Conservation (phyloP, 2,329 filamentous ascomycete species). For the Epichloe sp. region DNA sequence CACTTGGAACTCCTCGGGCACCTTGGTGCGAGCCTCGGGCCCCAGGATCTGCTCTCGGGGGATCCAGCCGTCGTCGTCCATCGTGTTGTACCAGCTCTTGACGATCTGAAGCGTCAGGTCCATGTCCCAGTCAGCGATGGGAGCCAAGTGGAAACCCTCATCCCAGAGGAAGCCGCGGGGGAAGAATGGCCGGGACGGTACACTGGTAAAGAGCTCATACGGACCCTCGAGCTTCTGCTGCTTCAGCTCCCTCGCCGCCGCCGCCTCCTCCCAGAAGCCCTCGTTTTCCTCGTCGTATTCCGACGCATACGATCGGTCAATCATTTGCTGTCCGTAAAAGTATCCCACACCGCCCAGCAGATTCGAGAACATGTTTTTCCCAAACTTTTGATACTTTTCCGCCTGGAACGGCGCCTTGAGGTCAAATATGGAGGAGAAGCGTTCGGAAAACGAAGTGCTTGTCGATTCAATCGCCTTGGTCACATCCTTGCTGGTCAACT, state of each 20-base stretch:
- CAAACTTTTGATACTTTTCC: constrained; percentile 64
- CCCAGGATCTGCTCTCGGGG: constrained; percentile 92
- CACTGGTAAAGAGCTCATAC: constrained; percentile 77
- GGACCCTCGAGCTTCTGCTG: constrained; percentile 64
- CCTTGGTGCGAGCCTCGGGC: constrained; percentile 82
- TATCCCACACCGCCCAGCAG: constrained; percentile 88
- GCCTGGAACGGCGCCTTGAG: constrained; percentile 64
- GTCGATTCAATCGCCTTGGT: constrained; percentile 54
- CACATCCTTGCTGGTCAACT: constrained; percentile 47
- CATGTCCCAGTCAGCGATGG: constrained; percentile 86
- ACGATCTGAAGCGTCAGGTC: constrained; percentile 80
- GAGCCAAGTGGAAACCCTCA: constrained; percentile 88
- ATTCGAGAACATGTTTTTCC: constrained; percentile 86
- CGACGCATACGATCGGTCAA: constrained; percentile 80
- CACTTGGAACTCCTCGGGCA: constrained; percentile 81
- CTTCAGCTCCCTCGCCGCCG: constrained; percentile 58
- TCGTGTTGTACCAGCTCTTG: constrained; percentile 88
- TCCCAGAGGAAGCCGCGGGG: constrained; percentile 96
- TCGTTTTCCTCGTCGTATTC: constrained; percentile 95
- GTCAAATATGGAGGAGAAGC: constrained; percentile 54
- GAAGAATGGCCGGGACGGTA: constrained; percentile 92
- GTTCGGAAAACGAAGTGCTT: constrained; percentile 56
- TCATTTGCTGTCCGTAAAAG: constrained; percentile 78
- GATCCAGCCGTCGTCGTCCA: constrained; percentile 97
- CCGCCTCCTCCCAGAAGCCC: constrained; percentile 88